These are phyloP conservation scores for Talaromyces borbonicus DNA, from an alignment of 495 filamentous ascomycete genomes.

Conservation along the genomic window DNA sequence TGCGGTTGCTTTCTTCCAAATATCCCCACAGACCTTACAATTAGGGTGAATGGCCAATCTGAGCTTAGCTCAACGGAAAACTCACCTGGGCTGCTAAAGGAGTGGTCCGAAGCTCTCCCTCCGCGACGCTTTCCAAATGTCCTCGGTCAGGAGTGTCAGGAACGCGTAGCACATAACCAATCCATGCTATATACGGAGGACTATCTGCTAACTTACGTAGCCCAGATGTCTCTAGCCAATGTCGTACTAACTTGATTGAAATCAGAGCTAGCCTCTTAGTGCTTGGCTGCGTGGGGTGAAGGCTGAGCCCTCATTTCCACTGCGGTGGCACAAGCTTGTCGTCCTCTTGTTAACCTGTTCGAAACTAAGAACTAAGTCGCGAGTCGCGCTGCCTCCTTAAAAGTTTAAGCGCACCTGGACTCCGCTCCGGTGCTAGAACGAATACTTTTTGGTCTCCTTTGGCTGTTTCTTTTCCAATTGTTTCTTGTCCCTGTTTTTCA, in stretches of 20 bases:
- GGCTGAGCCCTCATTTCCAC: constrained; percentile 2
- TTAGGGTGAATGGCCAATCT: no score
- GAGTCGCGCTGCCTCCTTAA: constrained; percentile 5
- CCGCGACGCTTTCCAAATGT: no score
- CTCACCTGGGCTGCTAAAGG: no score
- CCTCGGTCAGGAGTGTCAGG: no score
- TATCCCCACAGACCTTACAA: no score
- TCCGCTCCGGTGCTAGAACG: neutral
- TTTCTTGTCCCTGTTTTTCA: neutral
- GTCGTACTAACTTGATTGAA: constrained; percentile 2
- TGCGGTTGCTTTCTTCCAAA: no score
- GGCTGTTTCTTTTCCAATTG: neutral
- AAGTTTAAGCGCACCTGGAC: neutral
- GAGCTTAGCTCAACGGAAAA: no score
- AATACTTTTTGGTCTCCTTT: neutral
- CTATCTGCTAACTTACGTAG: no score
- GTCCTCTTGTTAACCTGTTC: constrained; percentile 1
- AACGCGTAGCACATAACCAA: no score
- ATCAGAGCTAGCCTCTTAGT: neutral
- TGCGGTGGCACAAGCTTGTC: neutral
- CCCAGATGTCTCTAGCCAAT: no score
- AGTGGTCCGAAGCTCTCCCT: no score
- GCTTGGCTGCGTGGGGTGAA: constrained; percentile 4
- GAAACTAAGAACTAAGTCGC: neutral
- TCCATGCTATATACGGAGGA: no score